Conservation (phyloP, 2,329 filamentous ascomycete genomes). For the Penicillium vulpinum region DNA sequence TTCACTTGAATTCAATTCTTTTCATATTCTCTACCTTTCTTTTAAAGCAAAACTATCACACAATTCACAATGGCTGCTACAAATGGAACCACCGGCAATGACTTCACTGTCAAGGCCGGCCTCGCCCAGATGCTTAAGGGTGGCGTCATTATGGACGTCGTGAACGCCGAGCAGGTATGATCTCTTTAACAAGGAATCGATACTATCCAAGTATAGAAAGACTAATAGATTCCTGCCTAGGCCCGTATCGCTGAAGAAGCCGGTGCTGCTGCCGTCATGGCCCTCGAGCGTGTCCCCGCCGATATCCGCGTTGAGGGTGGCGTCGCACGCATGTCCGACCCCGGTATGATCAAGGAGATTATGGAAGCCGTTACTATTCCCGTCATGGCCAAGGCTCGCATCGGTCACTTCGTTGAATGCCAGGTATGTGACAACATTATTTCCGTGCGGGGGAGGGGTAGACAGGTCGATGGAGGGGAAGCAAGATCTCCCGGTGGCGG, state of each 20-base stretch:
- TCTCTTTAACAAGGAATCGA: not conserved
- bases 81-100: constrained; percentile 44
- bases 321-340: constrained; percentile 96
- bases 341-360: constrained; percentile 90
- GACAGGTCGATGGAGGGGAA: not conserved
- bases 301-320: constrained; percentile 92
- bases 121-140: constrained; percentile 98
- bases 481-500: not conserved
- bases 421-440: constrained; percentile 54
- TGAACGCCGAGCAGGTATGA: constrained; percentile 75
- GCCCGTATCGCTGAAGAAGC: constrained; percentile 97
- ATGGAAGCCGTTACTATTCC: constrained; percentile 94
- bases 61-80: constrained; percentile 37
- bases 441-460: constrained; percentile 2
- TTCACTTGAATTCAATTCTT: constrained; percentile 6
- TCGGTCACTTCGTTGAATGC: constrained; percentile 97
- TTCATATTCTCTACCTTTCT: constrained; percentile 2
- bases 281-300: constrained; percentile 92
- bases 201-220: not conserved
- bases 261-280: constrained; percentile 96
- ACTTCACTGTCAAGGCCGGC: constrained; percentile 90
- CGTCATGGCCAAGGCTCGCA: constrained; percentile 98
- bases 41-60: constrained; percentile 5
- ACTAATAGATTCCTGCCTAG: constrained; percentile 42
- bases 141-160: constrained; percentile 99